Evolutionary conservation across 2,329 filamentous ascomycete genomes (phyloP), one percentile per base, ranked within the genome.

Genomic region (Zymoseptoria crescenta): DNA sequence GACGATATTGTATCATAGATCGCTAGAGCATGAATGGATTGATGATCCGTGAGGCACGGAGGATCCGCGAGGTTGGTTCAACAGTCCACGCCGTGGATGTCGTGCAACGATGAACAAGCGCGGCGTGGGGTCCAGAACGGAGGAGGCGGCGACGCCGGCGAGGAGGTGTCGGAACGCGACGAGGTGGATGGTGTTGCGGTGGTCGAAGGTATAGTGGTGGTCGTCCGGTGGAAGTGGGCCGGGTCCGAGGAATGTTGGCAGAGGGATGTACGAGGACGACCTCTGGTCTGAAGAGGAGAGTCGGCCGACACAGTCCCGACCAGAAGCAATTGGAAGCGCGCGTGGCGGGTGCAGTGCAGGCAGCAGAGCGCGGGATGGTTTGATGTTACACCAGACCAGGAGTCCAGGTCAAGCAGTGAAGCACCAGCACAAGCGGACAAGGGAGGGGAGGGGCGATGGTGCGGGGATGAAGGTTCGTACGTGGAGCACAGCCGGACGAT

Each of bases 1-100:
- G 56, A 35, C 57, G 57, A 49, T 53, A 50, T 45, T 59, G 58
- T 52, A 48, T 57, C 59, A 62, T 62, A 41, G 49, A 59, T 50
- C 63, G 62, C 62, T 52, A 52, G 56, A 59, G 55, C 27, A 52
- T 52, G 24, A 19, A 49, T 20, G n/a, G n/a, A 49, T 19, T n/a
- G n/a, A n/a, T n/a, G n/a, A n/a, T n/a, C n/a, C n/a, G n/a, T 27
- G 35, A 51, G 20, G 41, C 35, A 41, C 35, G 35, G 35, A 4
- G 10, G 9, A 13, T 16, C 35, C 35, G 35, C 10, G 35, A 16
- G 35, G 13, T 41, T 9, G 35, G 35, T 41, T 41, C 35, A 16
- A n/a, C n/a, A 41, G 35, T 41, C 35, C 35, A 35, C 30, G 30
- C 30, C 30, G 30, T 8, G 4, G 30, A 13, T 35, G 35, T 16